A percentile compares a stretch with the other conserved stretches of the same genome.
phyloP scores from a whole-genome alignment of 2,329 filamentous ascomycete genomes.

The Sporothrix sp. region DNA sequence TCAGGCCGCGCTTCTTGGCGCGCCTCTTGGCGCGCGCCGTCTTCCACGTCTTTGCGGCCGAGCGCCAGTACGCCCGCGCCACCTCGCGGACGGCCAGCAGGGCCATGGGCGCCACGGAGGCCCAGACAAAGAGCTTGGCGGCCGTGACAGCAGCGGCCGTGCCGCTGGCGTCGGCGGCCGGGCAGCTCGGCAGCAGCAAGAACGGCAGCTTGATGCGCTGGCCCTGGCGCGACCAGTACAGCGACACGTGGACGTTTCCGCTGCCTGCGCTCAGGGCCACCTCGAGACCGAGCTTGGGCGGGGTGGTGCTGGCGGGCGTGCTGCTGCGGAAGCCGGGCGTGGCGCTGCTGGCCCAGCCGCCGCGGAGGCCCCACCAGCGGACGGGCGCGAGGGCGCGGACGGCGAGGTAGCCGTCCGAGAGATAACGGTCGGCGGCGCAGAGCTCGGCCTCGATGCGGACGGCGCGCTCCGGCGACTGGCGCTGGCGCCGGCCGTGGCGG shows the following conservation, averaged over 20 bases:
- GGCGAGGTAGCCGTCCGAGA: conserved; percentile 30
- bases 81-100: conserved; percentile 26
- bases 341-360: conserved; percentile 12
- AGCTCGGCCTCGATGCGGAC: conserved; percentile 35
- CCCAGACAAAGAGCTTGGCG: conserved; percentile 30
- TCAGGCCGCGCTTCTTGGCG: neutral
- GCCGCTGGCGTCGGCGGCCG: conserved; percentile 9
- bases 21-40: neutral
- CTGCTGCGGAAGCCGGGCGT: conserved; percentile 9
- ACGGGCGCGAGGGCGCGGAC: conserved; percentile 33
- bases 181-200: conserved; percentile 27
- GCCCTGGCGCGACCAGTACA: conserved; percentile 38
- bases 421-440: conserved; percentile 28
- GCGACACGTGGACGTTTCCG: conserved; percentile 33
- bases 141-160: neutral
- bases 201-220: conserved; percentile 37
- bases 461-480: conserved; percentile 8
- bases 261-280: conserved; percentile 29
- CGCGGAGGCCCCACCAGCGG: conserved; percentile 24
- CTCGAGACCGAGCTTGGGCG: conserved; percentile 36
- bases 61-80: conserved; percentile 2
- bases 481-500: conserved; percentile 1
- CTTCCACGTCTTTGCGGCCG: neutral
- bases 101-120: conserved; percentile 30
- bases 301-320: conserved; percentile 18